These are phyloP conservation scores for Mortierella sp. DNA, from an alignment of 371 early-diverging fungal species.

Conservation along the genomic window DNA sequence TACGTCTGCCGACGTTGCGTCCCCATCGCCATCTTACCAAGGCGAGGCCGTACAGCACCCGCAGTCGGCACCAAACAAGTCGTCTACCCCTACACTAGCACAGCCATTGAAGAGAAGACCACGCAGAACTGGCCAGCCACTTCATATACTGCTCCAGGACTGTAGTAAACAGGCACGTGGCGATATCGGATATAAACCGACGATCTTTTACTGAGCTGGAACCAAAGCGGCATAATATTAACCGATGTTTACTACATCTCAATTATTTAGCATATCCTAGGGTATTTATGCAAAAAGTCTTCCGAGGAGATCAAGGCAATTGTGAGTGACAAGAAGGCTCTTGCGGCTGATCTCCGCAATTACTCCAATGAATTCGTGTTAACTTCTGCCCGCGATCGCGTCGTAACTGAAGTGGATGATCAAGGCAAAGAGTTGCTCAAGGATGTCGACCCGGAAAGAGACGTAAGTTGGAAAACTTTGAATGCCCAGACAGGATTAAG, in stretches of 20 bases:
- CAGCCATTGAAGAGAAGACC: constrained; percentile 42
- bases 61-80: not conserved
- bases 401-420: constrained; percentile 56
- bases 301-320: constrained; percentile 56
- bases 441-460: constrained; percentile 54
- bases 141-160: constrained; percentile 55
- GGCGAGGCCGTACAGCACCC: constrained; percentile 9
- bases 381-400: constrained; percentile 57
- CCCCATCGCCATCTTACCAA: constrained; percentile 7
- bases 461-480: constrained; percentile 28
- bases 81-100: constrained; percentile 12
- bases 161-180: constrained; percentile 55
- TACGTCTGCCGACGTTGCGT: not conserved
- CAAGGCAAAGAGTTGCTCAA: constrained; percentile 57
- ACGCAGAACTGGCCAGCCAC: constrained; percentile 54
- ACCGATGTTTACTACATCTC: not conserved
- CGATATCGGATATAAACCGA: not conserved
- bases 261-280: constrained; percentile 51
- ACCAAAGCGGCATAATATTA: not conserved
- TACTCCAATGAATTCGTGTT: constrained; percentile 58
- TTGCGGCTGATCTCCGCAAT: constrained; percentile 55
- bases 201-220: not conserved
- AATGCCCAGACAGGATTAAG: not conserved
- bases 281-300: constrained; percentile 57
- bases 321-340: constrained; percentile 51